These are phyloP conservation scores for Hypericum perforatum DNA, from an alignment of 345 rosid species.

Conservation along the genomic window DNA sequence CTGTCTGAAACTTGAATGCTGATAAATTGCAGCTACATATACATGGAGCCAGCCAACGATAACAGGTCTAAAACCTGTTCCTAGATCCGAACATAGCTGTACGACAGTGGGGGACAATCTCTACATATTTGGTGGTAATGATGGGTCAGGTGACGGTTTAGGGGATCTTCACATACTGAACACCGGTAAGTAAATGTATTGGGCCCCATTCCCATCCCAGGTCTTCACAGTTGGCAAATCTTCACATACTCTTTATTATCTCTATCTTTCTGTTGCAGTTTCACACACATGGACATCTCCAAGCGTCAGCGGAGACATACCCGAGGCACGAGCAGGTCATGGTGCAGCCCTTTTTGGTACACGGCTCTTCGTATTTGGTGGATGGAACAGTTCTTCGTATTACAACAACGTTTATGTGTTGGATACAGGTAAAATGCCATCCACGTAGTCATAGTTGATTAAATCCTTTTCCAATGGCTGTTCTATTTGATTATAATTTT, in stretches of 20 bases:
- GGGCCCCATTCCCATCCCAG: slow-evolving; percentile 9
- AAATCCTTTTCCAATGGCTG: too few species aligned
- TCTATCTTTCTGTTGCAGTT: slow-evolving; percentile 31
- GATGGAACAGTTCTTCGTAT: slow-evolving; percentile 77
- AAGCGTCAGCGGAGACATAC: slow-evolving; percentile 81
- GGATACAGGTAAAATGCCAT: slow-evolving; percentile 65
- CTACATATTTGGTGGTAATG: slow-evolving; percentile 89
- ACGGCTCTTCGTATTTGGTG: slow-evolving; percentile 86
- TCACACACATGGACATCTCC: slow-evolving; percentile 85
- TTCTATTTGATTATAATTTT: too few species aligned
- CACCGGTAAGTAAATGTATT: slow-evolving; percentile 45
- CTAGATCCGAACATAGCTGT: slow-evolving; percentile 91
- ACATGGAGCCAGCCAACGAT: slow-evolving; percentile 72
- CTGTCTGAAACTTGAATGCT: background rate
- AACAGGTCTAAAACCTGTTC: slow-evolving; percentile 61
- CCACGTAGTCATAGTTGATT: background rate
- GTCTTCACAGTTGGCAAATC: background rate
- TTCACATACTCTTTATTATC: background rate
- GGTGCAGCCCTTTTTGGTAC: slow-evolving; percentile 84
- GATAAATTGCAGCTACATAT: slow-evolving; percentile 49
- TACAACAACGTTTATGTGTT: slow-evolving; percentile 79
- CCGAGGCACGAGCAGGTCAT: slow-evolving; percentile 92
- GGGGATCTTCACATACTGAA: slow-evolving; percentile 74
- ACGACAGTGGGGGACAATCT: slow-evolving; percentile 65
- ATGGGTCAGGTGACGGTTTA: slow-evolving; percentile 70